phyloP scores from a whole-genome alignment of 768 basidiomycete species.

The Leccinum variicolor region DNA sequence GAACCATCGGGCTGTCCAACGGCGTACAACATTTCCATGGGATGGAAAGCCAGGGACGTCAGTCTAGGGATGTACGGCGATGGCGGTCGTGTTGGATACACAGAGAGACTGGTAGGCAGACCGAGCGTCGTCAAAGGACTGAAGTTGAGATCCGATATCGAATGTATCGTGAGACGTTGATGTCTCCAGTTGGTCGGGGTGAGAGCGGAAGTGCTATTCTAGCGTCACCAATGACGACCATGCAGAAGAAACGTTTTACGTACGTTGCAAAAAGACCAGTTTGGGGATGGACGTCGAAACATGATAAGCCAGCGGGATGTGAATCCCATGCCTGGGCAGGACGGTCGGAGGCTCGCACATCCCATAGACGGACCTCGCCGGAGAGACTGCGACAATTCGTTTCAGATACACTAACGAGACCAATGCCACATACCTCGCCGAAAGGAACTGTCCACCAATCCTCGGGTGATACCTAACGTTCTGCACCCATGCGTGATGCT shows the following conservation, averaged over 20 bases:
- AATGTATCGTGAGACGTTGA: slow-evolving; percentile 61
- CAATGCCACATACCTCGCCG: slow-evolving; percentile 64
- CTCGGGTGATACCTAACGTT: slow-evolving; percentile 84
- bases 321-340: slow-evolving; percentile 62
- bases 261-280: slow-evolving; percentile 85
- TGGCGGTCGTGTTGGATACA: slow-evolving; percentile 54
- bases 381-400: slow-evolving; percentile 56
- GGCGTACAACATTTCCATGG: slow-evolving; percentile 81
- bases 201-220: slow-evolving; percentile 54
- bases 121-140: slow-evolving; percentile 40
- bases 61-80: slow-evolving; percentile 59
- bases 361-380: slow-evolving; percentile 91
- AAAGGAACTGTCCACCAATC: slow-evolving; percentile 66
- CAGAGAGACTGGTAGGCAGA: slow-evolving; percentile 52
- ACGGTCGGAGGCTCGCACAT: slow-evolving; percentile 63
- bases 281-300: slow-evolving; percentile 83
- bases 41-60: slow-evolving; percentile 76
- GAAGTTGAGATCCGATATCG: slow-evolving; percentile 40
- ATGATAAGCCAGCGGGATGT: slow-evolving; percentile 69
- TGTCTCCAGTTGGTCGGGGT: slow-evolving; percentile 59
- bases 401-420: not conserved
- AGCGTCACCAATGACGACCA: slow-evolving; percentile 3
- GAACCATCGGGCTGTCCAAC: slow-evolving; percentile 69
- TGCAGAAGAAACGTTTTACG: slow-evolving; percentile 27
- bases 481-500: slow-evolving; percentile 88